These are phyloP conservation scores for Pleurostoma richardsiae DNA, from an alignment of 2,329 filamentous ascomycete species.

Conservation along the genomic window DNA sequence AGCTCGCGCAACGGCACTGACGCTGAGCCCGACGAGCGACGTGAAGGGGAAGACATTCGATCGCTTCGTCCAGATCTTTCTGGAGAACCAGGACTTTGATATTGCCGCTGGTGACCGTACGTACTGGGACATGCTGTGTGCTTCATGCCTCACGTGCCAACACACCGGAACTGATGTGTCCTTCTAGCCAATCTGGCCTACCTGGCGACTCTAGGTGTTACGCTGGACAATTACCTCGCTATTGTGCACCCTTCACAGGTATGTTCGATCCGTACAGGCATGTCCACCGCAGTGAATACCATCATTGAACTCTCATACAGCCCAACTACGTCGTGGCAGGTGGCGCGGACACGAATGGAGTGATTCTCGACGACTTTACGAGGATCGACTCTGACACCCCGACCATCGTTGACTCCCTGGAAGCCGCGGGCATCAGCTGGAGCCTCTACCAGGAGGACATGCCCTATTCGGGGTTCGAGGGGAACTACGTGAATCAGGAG, in stretches of 20 bases:
- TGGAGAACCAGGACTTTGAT: constrained; percentile 52
- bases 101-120: constrained; percentile 38
- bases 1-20: constrained; percentile 35
- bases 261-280: constrained; percentile 6
- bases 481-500: constrained; percentile 46
- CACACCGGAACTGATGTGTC: constrained; percentile 1
- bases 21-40: constrained; percentile 34
- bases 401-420: constrained; percentile 44
- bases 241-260: constrained; percentile 52
- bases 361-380: constrained; percentile 47
- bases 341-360: constrained; percentile 51
- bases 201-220: constrained; percentile 49
- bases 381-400: constrained; percentile 34
- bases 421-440: constrained; percentile 41
- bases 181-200: constrained; percentile 34
- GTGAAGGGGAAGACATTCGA: constrained; percentile 51
- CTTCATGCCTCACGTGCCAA: constrained; percentile 33
- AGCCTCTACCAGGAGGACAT: constrained; percentile 50
- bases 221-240: constrained; percentile 46
- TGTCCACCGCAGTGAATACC: too few species aligned
- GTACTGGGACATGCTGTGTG: background rate
- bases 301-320: constrained; percentile 18
- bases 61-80: constrained; percentile 55
- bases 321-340: constrained; percentile 58
- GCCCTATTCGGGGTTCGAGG: constrained; percentile 42